Evolutionary conservation across 2,329 filamentous ascomycete genomes (phyloP).

Genomic region (Trichoderma lentiforme): DNA sequence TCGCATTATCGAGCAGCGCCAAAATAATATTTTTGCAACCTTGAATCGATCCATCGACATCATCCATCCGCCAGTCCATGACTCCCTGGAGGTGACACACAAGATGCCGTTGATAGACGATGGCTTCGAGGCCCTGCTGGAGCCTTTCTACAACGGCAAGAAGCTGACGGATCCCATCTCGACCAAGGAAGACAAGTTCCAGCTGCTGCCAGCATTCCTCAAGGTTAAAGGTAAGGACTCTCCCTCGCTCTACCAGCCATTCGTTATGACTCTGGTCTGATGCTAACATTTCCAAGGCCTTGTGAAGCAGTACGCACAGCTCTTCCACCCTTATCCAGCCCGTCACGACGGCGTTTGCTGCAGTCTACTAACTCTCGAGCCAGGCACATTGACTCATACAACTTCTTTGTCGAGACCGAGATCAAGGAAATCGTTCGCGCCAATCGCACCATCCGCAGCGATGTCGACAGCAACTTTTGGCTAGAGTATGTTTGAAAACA

Average conservation of each 20-base stretch:
- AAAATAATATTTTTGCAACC: conserved; percentile 3
- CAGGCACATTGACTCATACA: conserved; percentile 93
- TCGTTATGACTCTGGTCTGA: neutral
- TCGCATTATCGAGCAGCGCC: conserved; percentile 5
- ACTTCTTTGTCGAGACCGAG: conserved; percentile 95
- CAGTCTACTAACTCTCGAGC: conserved; percentile 18
- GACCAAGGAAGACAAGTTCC: conserved; percentile 84
- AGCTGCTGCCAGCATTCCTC: conserved; percentile 91
- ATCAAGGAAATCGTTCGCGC: conserved; percentile 95
- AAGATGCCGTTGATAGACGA: conserved; percentile 57
- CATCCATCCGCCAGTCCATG: conserved; percentile 25
- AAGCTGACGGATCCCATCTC: conserved; percentile 63
- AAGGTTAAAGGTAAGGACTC: conserved; percentile 77
- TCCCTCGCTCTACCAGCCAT: neutral
- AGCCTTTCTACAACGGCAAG: conserved; percentile 67
- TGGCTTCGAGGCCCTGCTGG: conserved; percentile 63
- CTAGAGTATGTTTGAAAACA: conserved; percentile 56
- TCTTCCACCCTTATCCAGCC: neutral
- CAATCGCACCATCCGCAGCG: conserved; percentile 83
- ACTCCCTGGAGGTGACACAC: conserved; percentile 30
- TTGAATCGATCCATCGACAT: neutral
- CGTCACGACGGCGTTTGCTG: neutral
- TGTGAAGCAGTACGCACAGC: conserved; percentile 70
- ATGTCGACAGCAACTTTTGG: conserved; percentile 90
- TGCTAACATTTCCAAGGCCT: conserved; percentile 47